Base-by-base conservation (phyloP, 306 rosid species). In the Malus orientalis region DNA sequence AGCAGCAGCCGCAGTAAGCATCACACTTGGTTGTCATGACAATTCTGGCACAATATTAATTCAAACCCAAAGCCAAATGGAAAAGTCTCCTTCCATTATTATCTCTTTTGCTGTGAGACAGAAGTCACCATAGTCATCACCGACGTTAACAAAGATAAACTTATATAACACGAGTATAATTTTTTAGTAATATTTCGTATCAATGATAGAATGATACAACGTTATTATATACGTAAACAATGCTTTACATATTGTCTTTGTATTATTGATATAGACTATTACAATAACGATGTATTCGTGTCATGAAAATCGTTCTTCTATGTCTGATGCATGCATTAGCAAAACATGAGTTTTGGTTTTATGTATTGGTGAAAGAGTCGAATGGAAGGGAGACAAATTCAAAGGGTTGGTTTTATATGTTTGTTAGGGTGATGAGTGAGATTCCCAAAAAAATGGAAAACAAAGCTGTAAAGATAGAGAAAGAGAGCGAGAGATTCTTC, bases 391-490 rank as follows among this genome's bases (percentile, higher is more conserved):
- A 81, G 88, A 83, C 86, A 84, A 85, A 92, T 89, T 93, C 89
- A 85, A 89, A 89, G 91, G 81, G 20, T 87, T 82, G 84, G 80
- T 83, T 89, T 85, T 73, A 81, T 87, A 84, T 89, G 86, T 84
- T 71, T 76, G 60, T 71, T 33, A 88, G 89, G 85, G 83, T 85
- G 89, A 88, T 86, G 85, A 88, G 89, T 86, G 62, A 58, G 91
- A 91, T 91, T 93, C 98, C 88, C 84, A 6, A 67, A 80, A 80
- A 75, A 75, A 81, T 67, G 49, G 70, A 63, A 79, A 80, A 75
- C 80, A 83, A 75, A 78, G 23, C 74, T 62, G 51, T 45, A 73
- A 73, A 73, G 38, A 62, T 23, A 67, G 61, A 64, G 40, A 77
- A 38, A 49, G 67, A 23, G 61, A 45, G 76, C 3, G 65, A 27